These are phyloP conservation scores for Sclerotinia trifoliorum DNA, from an alignment of 2,329 filamentous ascomycete genomes.

Conservation along the genomic window DNA sequence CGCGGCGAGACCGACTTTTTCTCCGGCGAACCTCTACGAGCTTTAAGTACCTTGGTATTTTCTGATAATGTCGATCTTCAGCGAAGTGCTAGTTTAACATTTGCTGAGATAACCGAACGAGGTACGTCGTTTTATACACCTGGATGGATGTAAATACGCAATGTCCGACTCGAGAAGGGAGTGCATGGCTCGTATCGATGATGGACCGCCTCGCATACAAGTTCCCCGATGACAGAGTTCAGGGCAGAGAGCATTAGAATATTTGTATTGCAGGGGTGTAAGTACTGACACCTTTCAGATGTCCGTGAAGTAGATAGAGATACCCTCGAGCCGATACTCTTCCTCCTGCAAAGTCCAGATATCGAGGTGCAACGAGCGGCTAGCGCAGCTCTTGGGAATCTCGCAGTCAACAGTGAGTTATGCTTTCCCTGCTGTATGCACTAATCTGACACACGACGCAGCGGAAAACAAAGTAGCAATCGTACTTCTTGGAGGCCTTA, in stretches of 20 bases:
- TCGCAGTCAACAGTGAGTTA: conserved; percentile 89
- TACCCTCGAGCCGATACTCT: conserved; percentile 93
- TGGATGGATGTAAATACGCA: neutral
- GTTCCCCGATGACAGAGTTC: neutral
- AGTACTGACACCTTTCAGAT: conserved; percentile 57
- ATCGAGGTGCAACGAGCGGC: conserved; percentile 97
- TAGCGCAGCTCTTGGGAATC: conserved; percentile 90
- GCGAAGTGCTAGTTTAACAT: conserved; percentile 94
- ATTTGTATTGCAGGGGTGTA: neutral
- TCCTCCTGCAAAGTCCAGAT: conserved; percentile 89
- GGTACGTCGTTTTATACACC: conserved; percentile 55
- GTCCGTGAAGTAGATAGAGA: conserved; percentile 93
- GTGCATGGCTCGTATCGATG: neutral
- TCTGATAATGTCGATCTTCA: conserved; percentile 98
- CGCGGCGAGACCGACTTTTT: conserved; percentile 98
- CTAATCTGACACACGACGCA: conserved; percentile 50
- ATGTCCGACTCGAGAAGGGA: neutral
- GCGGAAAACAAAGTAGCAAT: conserved; percentile 98
- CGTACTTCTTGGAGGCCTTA: conserved; percentile 84
- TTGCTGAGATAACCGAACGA: conserved; percentile 98
- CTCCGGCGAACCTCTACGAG: conserved; percentile 87
- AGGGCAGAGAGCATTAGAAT: neutral
- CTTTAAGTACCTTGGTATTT: conserved; percentile 92
- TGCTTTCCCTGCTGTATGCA: conserved; percentile 1
- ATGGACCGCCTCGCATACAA: conserved; percentile 2